Conservation (phyloP, 495 filamentous ascomycete genomes). For the Penicillium chermesinum region DNA sequence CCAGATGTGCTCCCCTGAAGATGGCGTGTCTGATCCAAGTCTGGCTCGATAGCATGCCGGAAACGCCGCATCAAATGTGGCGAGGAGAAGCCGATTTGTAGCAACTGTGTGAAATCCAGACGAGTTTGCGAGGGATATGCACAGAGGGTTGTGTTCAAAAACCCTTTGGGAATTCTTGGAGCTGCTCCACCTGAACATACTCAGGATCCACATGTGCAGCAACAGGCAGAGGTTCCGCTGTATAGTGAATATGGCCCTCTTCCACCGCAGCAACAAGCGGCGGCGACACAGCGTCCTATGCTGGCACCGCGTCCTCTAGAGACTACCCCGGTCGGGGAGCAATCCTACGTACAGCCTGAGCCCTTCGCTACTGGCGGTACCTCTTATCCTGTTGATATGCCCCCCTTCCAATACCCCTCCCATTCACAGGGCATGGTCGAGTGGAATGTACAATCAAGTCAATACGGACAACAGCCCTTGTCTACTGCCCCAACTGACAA, state of each 20-base stretch:
- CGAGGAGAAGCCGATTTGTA: slow-evolving; percentile 86
- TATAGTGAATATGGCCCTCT: slow-evolving; percentile 19
- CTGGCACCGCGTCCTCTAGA: slow-evolving; percentile 30
- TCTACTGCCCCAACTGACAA: neutral
- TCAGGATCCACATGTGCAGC: slow-evolving; percentile 18
- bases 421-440: slow-evolving; percentile 1
- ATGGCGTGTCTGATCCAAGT: slow-evolving; percentile 7
- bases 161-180: slow-evolving; percentile 63
- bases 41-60: slow-evolving; percentile 66
- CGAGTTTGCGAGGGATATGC: slow-evolving; percentile 93
- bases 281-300: slow-evolving; percentile 29
- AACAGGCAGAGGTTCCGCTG: slow-evolving; percentile 14
- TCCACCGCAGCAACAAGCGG: slow-evolving; percentile 25
- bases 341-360: slow-evolving; percentile 1
- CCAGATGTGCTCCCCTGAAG: neutral
- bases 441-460: neutral
- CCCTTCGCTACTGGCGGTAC: neutral
- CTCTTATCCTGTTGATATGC: neutral
- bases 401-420: slow-evolving; percentile 21
- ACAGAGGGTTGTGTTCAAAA: slow-evolving; percentile 87
- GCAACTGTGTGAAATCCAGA: slow-evolving; percentile 92
- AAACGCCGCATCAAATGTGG: slow-evolving; percentile 96
- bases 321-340: slow-evolving; percentile 11
- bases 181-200: slow-evolving; percentile 26
- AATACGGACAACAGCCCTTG: neutral